phyloP scores from a whole-genome alignment of 108 stramenopile genomes.

The Stephanodiscus minutulus region DNA sequence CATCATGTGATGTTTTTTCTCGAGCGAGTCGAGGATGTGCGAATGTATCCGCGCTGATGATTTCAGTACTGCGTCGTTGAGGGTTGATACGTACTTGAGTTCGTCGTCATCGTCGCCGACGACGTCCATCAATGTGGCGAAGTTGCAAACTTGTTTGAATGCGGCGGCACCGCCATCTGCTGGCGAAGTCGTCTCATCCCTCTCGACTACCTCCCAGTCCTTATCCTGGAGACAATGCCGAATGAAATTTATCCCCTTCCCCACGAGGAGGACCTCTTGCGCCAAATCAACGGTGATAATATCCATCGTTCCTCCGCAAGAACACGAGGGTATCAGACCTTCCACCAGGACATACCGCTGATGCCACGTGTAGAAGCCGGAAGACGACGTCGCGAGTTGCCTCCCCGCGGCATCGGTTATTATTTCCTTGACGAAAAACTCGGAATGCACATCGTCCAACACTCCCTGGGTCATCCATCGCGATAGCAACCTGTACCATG shows the following conservation, averaged over 20 bases:
- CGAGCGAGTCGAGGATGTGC: conserved; percentile 74
- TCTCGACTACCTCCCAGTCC: conserved; percentile 66
- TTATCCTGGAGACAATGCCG: conserved; percentile 75
- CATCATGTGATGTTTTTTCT: conserved; percentile 75
- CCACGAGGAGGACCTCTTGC: conserved; percentile 76
- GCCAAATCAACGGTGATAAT: conserved; percentile 74
- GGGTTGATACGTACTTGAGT: conserved; percentile 34
- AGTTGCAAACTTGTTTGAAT: conserved; percentile 10
- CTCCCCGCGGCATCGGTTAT: conserved; percentile 18
- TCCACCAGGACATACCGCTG: conserved; percentile 73
- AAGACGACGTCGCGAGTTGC: conserved; percentile 17
- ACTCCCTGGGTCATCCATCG: conserved; percentile 75
- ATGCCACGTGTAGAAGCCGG: conserved; percentile 74
- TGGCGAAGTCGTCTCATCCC: conserved; percentile 15
- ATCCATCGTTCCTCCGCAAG: conserved; percentile 52
- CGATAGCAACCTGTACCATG: conserved; percentile 74
- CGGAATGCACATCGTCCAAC: conserved; percentile 64
- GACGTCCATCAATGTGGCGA: conserved; percentile 31
- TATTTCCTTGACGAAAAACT: conserved; percentile 79
- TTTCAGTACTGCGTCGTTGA: conserved; percentile 55
- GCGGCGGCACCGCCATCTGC: conserved; percentile 19
- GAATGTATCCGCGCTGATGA: conserved; percentile 66
- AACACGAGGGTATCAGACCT: conserved; percentile 61
- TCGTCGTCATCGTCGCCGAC: conserved; percentile 31
- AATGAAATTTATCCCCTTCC: conserved; percentile 96